A percentile compares a stretch with the other conserved stretches of the same genome.
Conservation (phyloP, 169 alveolate species). For the Theileria annulata region DNA sequence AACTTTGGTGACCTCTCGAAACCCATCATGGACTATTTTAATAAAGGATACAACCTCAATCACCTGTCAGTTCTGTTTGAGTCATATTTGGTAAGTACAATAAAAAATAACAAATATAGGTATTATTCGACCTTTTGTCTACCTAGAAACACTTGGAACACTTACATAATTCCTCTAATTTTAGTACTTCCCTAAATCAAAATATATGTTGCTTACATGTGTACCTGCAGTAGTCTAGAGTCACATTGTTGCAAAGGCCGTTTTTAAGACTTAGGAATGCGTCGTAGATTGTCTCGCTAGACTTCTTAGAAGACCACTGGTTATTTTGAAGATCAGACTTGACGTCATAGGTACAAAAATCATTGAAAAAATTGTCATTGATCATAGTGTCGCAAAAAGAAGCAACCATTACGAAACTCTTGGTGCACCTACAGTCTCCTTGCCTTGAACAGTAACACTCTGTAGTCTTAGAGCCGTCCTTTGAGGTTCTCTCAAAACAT, state of each 20-base stretch:
- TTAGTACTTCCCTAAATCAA: neutral
- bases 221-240: constrained; percentile 3
- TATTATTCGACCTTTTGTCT: constrained; percentile 18
- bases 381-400: constrained; percentile 17
- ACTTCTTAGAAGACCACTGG: neutral
- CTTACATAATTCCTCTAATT: constrained; percentile 4
- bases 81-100: constrained; percentile 12
- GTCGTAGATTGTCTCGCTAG: neutral
- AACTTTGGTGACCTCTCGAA: constrained; percentile 1
- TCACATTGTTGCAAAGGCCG: constrained; percentile 2
- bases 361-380: neutral
- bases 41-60: neutral
- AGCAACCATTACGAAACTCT: neutral
- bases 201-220: neutral
- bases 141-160: constrained; percentile 15
- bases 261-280: neutral
- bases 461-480: neutral
- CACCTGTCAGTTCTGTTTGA: constrained; percentile 22
- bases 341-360: neutral
- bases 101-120: neutral
- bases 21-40: constrained; percentile 3
- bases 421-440: constrained; percentile 9
- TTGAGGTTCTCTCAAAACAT: neutral
- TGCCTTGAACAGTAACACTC: constrained; percentile 10
- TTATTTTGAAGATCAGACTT: neutral